phyloP scores from a whole-genome alignment of 768 basidiomycete genomes.

The Russula virescens region DNA sequence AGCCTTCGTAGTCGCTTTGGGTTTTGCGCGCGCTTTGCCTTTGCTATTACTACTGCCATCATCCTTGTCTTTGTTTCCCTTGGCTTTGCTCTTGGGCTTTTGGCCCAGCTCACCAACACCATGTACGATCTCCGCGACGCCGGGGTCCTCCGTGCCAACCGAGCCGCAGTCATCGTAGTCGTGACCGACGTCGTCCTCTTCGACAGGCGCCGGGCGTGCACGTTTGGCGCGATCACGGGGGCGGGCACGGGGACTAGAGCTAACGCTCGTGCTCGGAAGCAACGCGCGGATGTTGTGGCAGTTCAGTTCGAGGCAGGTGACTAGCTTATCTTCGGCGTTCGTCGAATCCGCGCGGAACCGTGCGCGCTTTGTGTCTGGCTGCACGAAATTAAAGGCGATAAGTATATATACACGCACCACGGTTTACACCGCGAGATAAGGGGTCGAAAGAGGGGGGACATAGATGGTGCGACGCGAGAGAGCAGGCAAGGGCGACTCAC shows the following conservation, averaged over 20 bases:
- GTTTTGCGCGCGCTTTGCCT: background rate
- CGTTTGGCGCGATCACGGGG: too few species aligned
- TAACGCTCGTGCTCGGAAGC: slow-evolving; percentile 25
- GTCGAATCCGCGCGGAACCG: slow-evolving; percentile 76
- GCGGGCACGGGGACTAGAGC: slow-evolving; percentile 24
- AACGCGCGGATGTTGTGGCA: slow-evolving; percentile 42
- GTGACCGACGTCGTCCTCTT: slow-evolving; percentile 17
- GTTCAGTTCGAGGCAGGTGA: slow-evolving; percentile 49
- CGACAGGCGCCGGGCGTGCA: slow-evolving; percentile 24
- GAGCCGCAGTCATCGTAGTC: slow-evolving; percentile 24
- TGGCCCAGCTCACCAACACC: slow-evolving; percentile 22
- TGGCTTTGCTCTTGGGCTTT: slow-evolving; percentile 11
- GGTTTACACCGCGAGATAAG: background rate
- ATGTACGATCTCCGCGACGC: slow-evolving; percentile 31
- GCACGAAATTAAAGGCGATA: background rate
- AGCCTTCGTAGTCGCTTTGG: background rate
- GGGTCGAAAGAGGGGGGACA: too few species aligned
- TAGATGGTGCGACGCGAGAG: background rate
- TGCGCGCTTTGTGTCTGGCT: slow-evolving; percentile 72
- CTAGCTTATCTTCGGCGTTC: slow-evolving; percentile 58
- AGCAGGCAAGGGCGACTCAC: slow-evolving; percentile 36
- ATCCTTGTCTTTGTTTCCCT: background rate
- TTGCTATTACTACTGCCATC: background rate
- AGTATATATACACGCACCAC: background rate
- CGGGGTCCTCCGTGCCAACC: slow-evolving; percentile 30